Percentiles rank a stretch among this genome's conserved stretches.
Conservation (phyloP, 345 rosid genomes). For the Eucalyptus pauciflora region DNA sequence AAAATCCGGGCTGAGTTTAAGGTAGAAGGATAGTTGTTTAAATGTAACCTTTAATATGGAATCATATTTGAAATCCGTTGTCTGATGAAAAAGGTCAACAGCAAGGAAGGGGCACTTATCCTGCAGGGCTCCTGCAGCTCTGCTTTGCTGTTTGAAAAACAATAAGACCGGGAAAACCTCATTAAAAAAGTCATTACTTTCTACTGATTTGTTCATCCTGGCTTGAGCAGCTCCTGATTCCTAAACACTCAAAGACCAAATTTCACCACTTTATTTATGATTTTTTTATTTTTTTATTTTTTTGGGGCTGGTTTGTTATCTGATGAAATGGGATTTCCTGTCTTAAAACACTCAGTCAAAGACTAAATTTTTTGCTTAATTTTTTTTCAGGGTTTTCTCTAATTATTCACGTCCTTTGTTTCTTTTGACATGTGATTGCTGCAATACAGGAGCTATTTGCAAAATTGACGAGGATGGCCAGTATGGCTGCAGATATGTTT, state of each 20-base stretch:
- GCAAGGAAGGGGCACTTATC: background rate
- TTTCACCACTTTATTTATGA: background rate
- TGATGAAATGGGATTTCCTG: background rate
- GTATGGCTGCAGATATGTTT: slow-evolving; percentile 94
- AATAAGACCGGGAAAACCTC: background rate
- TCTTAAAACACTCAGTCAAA: background rate
- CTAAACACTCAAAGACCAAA: background rate
- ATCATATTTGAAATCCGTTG: background rate
- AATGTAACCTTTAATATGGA: background rate
- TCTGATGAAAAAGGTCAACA: background rate
- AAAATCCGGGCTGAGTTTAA: background rate
- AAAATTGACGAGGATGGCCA: slow-evolving; percentile 75
- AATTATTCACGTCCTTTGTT: background rate
- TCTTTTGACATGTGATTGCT: background rate
- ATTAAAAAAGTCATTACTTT: background rate
- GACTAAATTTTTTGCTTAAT: background rate
- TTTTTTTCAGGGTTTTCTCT: background rate
- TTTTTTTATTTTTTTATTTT: background rate
- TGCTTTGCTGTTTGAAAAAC: background rate
- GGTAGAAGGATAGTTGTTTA: background rate
- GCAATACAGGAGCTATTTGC: slow-evolving; percentile 69
- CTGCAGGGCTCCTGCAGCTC: background rate
- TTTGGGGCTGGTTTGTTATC: background rate
- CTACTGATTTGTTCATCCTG: background rate
- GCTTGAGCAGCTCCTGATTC: background rate